Percentiles rank a stretch among this genome's conserved stretches.
Evolutionary conservation across 306 rosid genomes (phyloP).

Genomic region (Dalbergia cochinchinensis): DNA sequence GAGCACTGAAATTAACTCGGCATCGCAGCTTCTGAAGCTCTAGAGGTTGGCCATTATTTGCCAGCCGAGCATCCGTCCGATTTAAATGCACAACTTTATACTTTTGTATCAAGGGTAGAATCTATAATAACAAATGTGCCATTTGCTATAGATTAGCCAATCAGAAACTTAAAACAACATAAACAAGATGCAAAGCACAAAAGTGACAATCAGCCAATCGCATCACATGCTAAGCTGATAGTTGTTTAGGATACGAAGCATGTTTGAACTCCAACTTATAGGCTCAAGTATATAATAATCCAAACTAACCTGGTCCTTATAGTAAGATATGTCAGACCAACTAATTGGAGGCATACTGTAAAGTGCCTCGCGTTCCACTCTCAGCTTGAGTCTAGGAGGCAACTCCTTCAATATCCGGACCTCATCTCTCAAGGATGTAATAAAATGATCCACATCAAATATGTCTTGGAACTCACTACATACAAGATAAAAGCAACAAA

Average conservation of each 20-base stretch:
- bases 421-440: conserved; percentile 95
- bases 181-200: neutral
- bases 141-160: conserved; percentile 34
- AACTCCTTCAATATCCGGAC: conserved; percentile 92
- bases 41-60: conserved; percentile 88
- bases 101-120: conserved; percentile 89
- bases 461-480: conserved; percentile 92
- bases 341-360: conserved; percentile 96
- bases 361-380: conserved; percentile 71
- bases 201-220: neutral
- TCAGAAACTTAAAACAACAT: conserved; percentile 16
- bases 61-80: conserved; percentile 94
- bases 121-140: conserved; percentile 53
- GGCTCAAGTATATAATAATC: neutral
- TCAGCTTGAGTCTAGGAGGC: conserved; percentile 90
- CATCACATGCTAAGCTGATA: conserved; percentile 1
- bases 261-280: conserved; percentile 1
- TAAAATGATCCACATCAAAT: conserved; percentile 93
- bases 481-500: conserved; percentile 45
- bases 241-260: conserved; percentile 21
- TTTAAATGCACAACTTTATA: conserved; percentile 93
- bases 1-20: conserved; percentile 89
- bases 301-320: conserved; percentile 77
- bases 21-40: conserved; percentile 94
- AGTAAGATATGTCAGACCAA: conserved; percentile 97